A percentile compares a stretch with the other conserved stretches of the same genome.
These are phyloP conservation scores for Uronychia binucleata DNA, from an alignment of 73 alveolate species.

Conservation along the genomic window DNA sequence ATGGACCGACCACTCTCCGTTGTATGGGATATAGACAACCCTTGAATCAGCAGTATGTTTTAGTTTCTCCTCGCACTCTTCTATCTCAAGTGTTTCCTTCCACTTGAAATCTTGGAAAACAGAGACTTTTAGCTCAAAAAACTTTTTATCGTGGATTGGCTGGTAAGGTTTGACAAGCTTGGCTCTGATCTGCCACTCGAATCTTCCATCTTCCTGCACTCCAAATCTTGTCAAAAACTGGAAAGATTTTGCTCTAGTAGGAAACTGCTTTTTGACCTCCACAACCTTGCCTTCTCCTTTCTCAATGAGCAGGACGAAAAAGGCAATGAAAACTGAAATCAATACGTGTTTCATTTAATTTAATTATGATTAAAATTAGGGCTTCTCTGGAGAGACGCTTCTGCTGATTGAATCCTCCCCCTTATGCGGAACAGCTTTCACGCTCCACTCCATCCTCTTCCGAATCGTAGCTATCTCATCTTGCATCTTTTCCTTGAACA, in stretches of 20 bases:
- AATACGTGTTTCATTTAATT: too few species aligned
- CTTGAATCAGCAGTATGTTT: not conserved
- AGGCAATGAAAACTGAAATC: too few species aligned
- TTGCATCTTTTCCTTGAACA: too few species aligned
- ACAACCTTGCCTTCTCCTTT: not conserved
- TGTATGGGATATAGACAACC: not conserved
- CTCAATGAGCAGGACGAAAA: too few species aligned
- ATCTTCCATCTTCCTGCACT: not conserved
- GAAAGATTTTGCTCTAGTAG: not conserved
- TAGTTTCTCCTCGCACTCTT: not conserved
- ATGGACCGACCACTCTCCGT: not conserved
- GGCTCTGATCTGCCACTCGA: not conserved
- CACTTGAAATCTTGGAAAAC: not conserved
- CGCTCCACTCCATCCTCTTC: too few species aligned
- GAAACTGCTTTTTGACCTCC: not conserved
- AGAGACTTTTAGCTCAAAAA: too few species aligned
- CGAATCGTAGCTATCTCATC: too few species aligned
- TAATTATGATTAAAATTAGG: too few species aligned
- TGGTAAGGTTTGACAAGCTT: not conserved
- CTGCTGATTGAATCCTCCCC: too few species aligned
- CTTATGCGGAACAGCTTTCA: too few species aligned
- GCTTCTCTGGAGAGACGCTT: too few species aligned
- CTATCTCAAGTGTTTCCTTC: not conserved
- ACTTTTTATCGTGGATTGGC: too few species aligned
- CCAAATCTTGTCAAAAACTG: not conserved